These are phyloP conservation scores for Cucurbitaria berberidis DNA, from an alignment of 2,329 filamentous ascomycete genomes.

Conservation along the genomic window DNA sequence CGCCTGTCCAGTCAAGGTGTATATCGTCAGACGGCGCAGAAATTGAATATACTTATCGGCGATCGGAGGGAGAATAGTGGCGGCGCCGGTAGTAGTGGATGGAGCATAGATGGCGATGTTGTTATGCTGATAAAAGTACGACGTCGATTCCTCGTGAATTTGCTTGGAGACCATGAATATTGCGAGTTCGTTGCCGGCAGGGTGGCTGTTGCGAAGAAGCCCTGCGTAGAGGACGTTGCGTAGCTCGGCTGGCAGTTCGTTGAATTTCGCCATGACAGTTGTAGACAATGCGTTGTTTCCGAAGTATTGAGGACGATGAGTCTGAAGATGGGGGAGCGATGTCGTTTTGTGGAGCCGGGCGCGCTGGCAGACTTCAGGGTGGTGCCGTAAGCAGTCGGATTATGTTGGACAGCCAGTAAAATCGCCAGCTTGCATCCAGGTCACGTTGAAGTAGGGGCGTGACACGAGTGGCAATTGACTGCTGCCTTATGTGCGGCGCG, in stretches of 20 bases:
- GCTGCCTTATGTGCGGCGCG: neutral
- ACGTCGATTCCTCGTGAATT: constrained; percentile 24
- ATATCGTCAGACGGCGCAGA: constrained; percentile 17
- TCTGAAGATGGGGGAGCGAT: neutral
- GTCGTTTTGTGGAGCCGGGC: neutral
- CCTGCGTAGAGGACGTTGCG: constrained; percentile 25
- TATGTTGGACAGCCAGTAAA: neutral
- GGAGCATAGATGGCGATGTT: constrained; percentile 9
- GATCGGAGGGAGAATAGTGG: constrained; percentile 24
- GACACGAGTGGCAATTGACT: neutral
- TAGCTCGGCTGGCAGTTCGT: constrained; percentile 23
- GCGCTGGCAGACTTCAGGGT: neutral
- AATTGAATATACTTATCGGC: constrained; percentile 26
- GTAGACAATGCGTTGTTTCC: neutral
- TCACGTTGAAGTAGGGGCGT: neutral
- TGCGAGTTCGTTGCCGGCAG: constrained; percentile 4
- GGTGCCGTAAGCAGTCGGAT: neutral
- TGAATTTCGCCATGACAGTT: constrained; percentile 14
- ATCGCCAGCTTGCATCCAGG: constrained; percentile 4
- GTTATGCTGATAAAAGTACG: constrained; percentile 31
- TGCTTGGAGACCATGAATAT: constrained; percentile 22
- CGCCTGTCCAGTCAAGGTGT: constrained; percentile 5
- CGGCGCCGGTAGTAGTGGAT: neutral
- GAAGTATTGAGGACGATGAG: neutral
- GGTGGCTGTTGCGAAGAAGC: constrained; percentile 6